phyloP scores from a whole-genome alignment of 1,284 basidiomycete species.

The Tausonia pullulans region DNA sequence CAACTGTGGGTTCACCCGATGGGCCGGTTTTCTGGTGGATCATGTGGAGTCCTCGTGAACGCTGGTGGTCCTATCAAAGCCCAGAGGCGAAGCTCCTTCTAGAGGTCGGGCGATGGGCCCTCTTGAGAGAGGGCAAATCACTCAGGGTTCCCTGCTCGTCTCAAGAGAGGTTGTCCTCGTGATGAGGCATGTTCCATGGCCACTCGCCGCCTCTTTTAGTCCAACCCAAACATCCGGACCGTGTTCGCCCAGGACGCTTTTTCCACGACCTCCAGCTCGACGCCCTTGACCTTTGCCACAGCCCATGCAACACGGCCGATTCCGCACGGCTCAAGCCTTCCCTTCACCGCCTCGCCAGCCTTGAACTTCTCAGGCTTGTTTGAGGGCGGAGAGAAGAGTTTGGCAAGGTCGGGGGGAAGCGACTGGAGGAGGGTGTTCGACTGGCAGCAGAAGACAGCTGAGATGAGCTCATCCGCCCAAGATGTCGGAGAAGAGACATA shows the following conservation, averaged over 20 bases:
- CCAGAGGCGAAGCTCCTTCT: too few species aligned
- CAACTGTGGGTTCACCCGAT: too few species aligned
- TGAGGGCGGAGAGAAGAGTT: conserved; percentile 45
- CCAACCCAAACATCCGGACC: conserved; percentile 48
- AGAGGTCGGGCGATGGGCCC: too few species aligned
- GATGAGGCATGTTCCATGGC: conserved; percentile 21
- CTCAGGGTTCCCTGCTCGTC: too few species aligned
- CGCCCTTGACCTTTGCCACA: conserved; percentile 47
- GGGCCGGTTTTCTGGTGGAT: too few species aligned
- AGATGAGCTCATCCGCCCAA: too few species aligned
- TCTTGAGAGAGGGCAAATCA: too few species aligned
- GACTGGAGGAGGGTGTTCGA: conserved; percentile 49
- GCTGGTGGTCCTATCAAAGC: too few species aligned
- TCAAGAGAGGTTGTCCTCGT: too few species aligned
- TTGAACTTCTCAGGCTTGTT: conserved; percentile 59
- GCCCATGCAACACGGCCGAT: conserved; percentile 70
- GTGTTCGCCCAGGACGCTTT: conserved; percentile 58
- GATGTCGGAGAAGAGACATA: too few species aligned
- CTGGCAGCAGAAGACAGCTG: too few species aligned
- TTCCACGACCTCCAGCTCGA: conserved; percentile 49
- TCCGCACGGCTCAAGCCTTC: conserved; percentile 66
- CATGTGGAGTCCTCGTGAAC: too few species aligned
- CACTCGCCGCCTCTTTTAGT: conserved; percentile 25
- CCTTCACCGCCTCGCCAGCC: conserved; percentile 57
- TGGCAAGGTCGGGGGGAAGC: conserved; percentile 43